These are phyloP conservation scores for Neltuma alba DNA, from an alignment of 306 rosid species.

Conservation along the genomic window DNA sequence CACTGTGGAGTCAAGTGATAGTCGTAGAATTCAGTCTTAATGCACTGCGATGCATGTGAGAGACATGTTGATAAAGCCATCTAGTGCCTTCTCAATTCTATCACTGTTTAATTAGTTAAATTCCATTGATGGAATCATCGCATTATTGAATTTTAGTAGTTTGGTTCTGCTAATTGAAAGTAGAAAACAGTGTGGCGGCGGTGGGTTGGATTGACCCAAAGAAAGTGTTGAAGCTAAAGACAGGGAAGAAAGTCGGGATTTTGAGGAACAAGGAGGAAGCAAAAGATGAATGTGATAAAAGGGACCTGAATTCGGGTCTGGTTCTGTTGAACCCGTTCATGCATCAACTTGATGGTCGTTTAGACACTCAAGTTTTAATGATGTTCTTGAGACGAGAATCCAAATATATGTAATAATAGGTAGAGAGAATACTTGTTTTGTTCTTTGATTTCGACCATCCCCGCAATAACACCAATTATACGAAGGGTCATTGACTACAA, in stretches of 20 bases:
- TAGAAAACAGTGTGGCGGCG: constrained; percentile 66
- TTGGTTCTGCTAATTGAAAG: constrained; percentile 48
- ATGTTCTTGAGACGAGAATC: constrained; percentile 84
- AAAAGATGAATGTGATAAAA: constrained; percentile 16
- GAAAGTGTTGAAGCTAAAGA: constrained; percentile 64
- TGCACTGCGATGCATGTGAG: constrained; percentile 86
- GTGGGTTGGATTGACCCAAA: constrained; percentile 67
- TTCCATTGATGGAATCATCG: neutral
- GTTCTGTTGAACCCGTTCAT: constrained; percentile 23
- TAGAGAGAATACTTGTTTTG: constrained; percentile 24
- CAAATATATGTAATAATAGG: constrained; percentile 80
- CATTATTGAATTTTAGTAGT: neutral
- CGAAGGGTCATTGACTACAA: too few species aligned
- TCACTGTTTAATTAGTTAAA: neutral
- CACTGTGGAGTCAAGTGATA: constrained; percentile 29
- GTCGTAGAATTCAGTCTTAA: constrained; percentile 64
- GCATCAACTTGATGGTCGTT: constrained; percentile 41
- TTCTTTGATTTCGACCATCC: neutral
- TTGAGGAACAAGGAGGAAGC: constrained; percentile 27
- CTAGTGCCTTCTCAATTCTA: constrained; percentile 28
- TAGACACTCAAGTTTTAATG: constrained; percentile 42
- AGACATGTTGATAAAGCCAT: constrained; percentile 66
- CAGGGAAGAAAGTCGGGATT: constrained; percentile 67
- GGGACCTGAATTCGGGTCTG: neutral
- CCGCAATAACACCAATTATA: too few species aligned